Base-by-base conservation (phyloP, 192 early-diverging fungal species). In the Coemansia sp. region DNA sequence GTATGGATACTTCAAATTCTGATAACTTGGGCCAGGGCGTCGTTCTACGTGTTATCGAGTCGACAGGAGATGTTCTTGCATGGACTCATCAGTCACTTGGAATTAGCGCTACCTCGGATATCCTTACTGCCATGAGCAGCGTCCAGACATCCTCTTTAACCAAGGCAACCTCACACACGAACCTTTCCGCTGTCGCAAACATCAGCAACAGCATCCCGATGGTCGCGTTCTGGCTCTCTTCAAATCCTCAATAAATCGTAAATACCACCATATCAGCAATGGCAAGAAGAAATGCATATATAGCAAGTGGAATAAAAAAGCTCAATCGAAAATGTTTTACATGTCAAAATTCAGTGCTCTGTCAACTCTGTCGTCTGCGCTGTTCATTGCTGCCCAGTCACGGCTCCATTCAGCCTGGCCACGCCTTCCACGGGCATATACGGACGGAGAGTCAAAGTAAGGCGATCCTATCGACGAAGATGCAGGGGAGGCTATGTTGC, bases 341-440 rank as follows among this genome's bases (percentile, higher is more conserved):
- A 62, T 46, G 43, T 73, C 71, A 54, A 80, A 60, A 12, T 74
- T 67, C n/a, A 80, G 40, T 2, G 64, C 77, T 6, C 77, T 60
- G n/a, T 73, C 77, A 14, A 80, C 67, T 18, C 77, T 46, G 55
- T 74, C 77, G 24, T 74, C 71, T 15, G 77, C 71, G 25, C 47
- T 73, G 55, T 53, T 67, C 46, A 80, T 54, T 5, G 71, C 38
- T 3, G 44, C 55, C 77, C 77, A 80, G 54, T 80, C 77, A 43
- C 30, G 46, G n/a, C 64, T 48, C 71, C 71, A 74, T 42, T 61
- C 77, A 14, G 50, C 38, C 22, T 63, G 67, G 1, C 48, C 68
- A 9, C 61, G 45, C 3, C 66, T 49, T 5, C 67, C 63, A 0
- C 23, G 53, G 13, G 60, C 66, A 63, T 69, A 66, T 15, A 74